Base-by-base conservation (phyloP, 495 filamentous ascomycete species). In the Penicillium pancosmium region DNA sequence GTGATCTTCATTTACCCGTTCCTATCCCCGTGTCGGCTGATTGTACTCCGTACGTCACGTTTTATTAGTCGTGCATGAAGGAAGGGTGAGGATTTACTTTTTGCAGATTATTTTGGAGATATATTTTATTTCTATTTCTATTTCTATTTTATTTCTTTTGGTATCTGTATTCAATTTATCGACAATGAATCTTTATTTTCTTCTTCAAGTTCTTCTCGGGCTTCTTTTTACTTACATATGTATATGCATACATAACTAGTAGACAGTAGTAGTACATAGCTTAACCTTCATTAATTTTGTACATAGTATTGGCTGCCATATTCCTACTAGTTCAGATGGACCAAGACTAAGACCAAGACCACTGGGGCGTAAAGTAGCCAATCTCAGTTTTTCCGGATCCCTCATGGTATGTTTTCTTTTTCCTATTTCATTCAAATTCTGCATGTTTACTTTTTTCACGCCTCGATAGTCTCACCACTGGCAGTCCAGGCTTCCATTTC, bases 61-160 rank as follows among this genome's bases (percentile, higher is more conserved):
- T 48, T 27, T 33, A 41, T 35, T 60, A 50, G 57, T 57, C 52
- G 54, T 40, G 40, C 51, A 54, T 54, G 41, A 23, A 47, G 57
- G 54, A 64, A 61, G 62, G 62, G 57, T 61, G 62, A 55, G 52
- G 38, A 36, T 38, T 50, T 55, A 41, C 41, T 33, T 31, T 6
- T 31, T 31, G 27, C 27, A 31, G 27, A 55, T 43, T 12, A 18
- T 40, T 40, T 16, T 55, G 2, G 27, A 9, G 8, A 2, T 31
- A 31, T 31, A 31, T 31, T 55, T 43, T 61, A 36, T 27, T 54
- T 41, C 5, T 21, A 21, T 27, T 54, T 41, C 5, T 21, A 21
- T 21, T 31, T 55, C 35, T 61, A 36, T 27, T 54, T 41, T 1
- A 12, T 19, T 15, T 31, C 44, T 23, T 18, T n/a, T 47, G 27